A percentile compares a stretch with the other conserved stretches of the same genome.
These are phyloP conservation scores for Polychaeton citri DNA, from an alignment of 2,329 filamentous ascomycete species.

Conservation along the genomic window DNA sequence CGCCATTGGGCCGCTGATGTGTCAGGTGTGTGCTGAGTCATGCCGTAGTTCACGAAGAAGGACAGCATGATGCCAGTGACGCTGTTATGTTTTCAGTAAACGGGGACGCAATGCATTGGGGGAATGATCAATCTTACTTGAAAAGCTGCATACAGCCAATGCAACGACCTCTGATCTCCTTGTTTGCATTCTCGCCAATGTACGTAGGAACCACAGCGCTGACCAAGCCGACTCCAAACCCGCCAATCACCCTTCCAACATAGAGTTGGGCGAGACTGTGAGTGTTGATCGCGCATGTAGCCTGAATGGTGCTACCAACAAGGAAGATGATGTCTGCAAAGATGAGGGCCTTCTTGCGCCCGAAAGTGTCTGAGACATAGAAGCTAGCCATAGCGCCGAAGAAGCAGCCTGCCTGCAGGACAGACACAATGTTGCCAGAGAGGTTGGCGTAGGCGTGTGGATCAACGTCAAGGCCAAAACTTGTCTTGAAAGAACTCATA, in stretches of 20 bases:
- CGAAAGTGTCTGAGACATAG: constrained; percentile 29
- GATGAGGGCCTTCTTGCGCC: constrained; percentile 28
- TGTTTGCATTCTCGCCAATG: constrained; percentile 33
- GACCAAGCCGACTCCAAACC: constrained; percentile 31
- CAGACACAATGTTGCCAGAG: constrained; percentile 31
- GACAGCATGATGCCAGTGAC: constrained; percentile 35
- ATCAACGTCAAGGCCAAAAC: constrained; percentile 23
- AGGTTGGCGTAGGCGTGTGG: constrained; percentile 24
- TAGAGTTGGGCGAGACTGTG: constrained; percentile 26
- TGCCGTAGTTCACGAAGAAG: constrained; percentile 42
- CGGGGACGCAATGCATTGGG: constrained; percentile 24
- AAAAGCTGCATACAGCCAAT: constrained; percentile 19
- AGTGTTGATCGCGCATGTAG: constrained; percentile 22
- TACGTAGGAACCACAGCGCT: constrained; percentile 31
- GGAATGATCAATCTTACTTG: constrained; percentile 12
- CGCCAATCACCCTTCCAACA: constrained; percentile 29
- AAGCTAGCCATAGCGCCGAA: constrained; percentile 30
- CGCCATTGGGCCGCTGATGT: constrained; percentile 38
- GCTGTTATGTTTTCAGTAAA: constrained; percentile 17
- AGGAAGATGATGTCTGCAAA: constrained; percentile 30
- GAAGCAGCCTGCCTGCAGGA: constrained; percentile 32
- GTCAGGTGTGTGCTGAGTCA: constrained; percentile 29
- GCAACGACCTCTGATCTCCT: constrained; percentile 17
- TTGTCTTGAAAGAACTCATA: constrained; percentile 30
- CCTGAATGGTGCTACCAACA: constrained; percentile 28